phyloP scores from a whole-genome alignment of 805 yeast genomes.

The Ogataea angusta region DNA sequence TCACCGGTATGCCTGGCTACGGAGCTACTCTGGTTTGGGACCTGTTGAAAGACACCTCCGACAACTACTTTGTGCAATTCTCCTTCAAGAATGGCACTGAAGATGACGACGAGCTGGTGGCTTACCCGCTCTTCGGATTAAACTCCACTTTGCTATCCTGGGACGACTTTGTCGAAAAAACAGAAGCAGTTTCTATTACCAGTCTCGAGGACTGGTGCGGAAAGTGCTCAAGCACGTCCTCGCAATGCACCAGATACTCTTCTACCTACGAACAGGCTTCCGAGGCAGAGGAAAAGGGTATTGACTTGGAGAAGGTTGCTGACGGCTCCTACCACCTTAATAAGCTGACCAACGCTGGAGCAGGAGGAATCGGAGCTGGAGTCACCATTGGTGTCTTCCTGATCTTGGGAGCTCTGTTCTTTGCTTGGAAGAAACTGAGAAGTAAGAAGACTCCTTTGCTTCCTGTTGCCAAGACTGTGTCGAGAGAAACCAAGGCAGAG shows the following conservation, averaged over 20 bases:
- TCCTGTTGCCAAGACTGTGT: slow-evolving; percentile 1
- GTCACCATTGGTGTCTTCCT: slow-evolving; percentile 44
- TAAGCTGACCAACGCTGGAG: slow-evolving; percentile 37
- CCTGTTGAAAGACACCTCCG: slow-evolving; percentile 30
- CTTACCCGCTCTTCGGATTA: slow-evolving; percentile 39
- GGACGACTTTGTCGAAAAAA: slow-evolving; percentile 33
- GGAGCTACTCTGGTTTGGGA: slow-evolving; percentile 47
- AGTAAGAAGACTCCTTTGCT: neutral
- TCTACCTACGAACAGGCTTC: slow-evolving; percentile 32
- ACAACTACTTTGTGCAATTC: slow-evolving; percentile 39
- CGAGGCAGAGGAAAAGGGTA: slow-evolving; percentile 30
- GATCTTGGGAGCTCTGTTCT: slow-evolving; percentile 32
- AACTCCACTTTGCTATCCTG: slow-evolving; percentile 33
- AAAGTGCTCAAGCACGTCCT: slow-evolving; percentile 32
- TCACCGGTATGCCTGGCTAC: slow-evolving; percentile 47
- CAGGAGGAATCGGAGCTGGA: slow-evolving; percentile 54
- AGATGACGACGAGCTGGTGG: slow-evolving; percentile 30
- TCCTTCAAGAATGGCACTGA: slow-evolving; percentile 46
- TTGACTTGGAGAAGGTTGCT: slow-evolving; percentile 27
- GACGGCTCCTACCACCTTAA: slow-evolving; percentile 28
- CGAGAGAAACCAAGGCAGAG: neutral
- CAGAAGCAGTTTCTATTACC: slow-evolving; percentile 28
- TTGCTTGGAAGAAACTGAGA: slow-evolving; percentile 20
- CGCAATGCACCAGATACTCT: slow-evolving; percentile 36
- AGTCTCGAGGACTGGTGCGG: slow-evolving; percentile 38